Evolutionary conservation across 371 early-diverging fungal species (phyloP), one percentile per base, ranked within the genome.

Genomic region (Blakeslea trispora): DNA sequence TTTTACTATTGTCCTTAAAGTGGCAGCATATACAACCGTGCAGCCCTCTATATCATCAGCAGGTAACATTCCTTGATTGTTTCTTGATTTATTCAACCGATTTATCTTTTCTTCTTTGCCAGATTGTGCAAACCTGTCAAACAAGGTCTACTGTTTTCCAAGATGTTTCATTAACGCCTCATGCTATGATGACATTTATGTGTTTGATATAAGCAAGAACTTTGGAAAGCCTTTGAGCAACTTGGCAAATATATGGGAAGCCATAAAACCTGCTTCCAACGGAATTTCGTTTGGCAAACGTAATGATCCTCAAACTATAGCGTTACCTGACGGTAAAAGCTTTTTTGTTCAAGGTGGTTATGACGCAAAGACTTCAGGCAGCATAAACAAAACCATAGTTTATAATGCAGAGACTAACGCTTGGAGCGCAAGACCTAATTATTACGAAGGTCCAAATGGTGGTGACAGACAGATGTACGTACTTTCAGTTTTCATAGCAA

Each of bases 331-430:
- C 35, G 53, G 53, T 11, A 43, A 44, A 18, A 18, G 53, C 8
- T 32, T 44, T 13, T 2, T 53, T 3, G 19, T 53, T 6, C 53
- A 53, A 35, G 53, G 53, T 14, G 53, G 53, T 15, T 53, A 53
- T 21, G 34, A 53, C 19, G 32, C 43, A 14, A 21, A 14, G 13
- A 40, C 3, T 24, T 9, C 50, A 3, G 15, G 23, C 2, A 6
- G 22, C 8, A 14, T 5, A 23, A 22, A 53, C 7, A 44, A 53
- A 15, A 44, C 44, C 0, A 53, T 53, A n/a, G 45, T 43, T 15
- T 53, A 53, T 32, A 53, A 53, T 45, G 34, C 53, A 4, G 42
- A 44, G 15, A 53, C 45, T 1, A 44, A 53, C 18, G 2, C 45
- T 15, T 44, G 44, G 45, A 22, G 34, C 0, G 21, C 11, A 14